Percentiles rank a stretch among this genome's conserved stretches.
Evolutionary conservation across 2,329 filamentous ascomycete species (phyloP).

Genomic region (Talaromyces sp.): DNA sequence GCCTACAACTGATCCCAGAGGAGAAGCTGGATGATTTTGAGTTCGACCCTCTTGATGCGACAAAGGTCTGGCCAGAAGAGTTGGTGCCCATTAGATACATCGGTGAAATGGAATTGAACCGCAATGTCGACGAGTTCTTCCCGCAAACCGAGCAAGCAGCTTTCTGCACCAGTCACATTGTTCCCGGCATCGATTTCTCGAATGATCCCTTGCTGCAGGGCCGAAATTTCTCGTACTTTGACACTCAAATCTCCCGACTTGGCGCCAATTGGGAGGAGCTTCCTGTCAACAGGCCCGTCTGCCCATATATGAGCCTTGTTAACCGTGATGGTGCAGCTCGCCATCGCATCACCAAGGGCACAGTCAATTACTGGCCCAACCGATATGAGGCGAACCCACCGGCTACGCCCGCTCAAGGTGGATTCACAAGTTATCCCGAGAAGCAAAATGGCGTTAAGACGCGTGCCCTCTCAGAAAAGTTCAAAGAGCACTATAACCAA

Average conservation of each 20-base stretch:
- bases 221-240: constrained; percentile 65
- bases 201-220: constrained; percentile 75
- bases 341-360: constrained; percentile 73
- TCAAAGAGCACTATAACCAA: constrained; percentile 50
- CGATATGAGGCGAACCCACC: constrained; percentile 66
- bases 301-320: constrained; percentile 74
- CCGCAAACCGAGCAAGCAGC: constrained; percentile 80
- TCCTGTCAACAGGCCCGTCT: constrained; percentile 75
- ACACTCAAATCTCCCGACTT: constrained; percentile 64
- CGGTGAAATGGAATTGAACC: constrained; percentile 77
- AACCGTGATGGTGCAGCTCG: constrained; percentile 74
- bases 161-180: constrained; percentile 78
- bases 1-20: constrained; percentile 77
- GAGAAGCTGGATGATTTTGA: constrained; percentile 74
- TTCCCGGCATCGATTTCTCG: constrained; percentile 76
- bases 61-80: constrained; percentile 84
- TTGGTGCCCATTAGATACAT: constrained; percentile 74
- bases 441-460: constrained; percentile 71
- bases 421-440: constrained; percentile 68
- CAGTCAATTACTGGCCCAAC: constrained; percentile 80
- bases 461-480: constrained; percentile 48
- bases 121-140: constrained; percentile 80
- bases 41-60: constrained; percentile 82
- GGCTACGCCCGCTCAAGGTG: constrained; percentile 63
- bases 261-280: constrained; percentile 77